Evolutionary conservation across 2,329 filamentous ascomycete genomes (phyloP), one percentile per base, ranked within the genome.

Genomic region (Alternaria sp.): DNA sequence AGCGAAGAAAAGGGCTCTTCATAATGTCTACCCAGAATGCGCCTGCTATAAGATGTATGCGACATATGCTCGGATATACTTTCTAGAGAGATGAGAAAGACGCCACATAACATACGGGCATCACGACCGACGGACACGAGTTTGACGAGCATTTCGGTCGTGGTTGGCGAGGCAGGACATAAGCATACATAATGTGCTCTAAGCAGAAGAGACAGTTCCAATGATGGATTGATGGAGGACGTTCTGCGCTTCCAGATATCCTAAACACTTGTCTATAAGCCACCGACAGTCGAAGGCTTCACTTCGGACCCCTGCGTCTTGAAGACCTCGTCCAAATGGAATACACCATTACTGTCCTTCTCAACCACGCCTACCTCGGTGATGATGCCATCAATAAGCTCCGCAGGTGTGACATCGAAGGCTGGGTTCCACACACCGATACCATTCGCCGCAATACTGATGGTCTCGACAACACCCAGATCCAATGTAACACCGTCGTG

Each of bases 341-440:
- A 98, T 21, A 80, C 83, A 2, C 93, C 94, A 61, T 90, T 85
- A 4, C 82, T 78, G 49, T 87, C 88, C 84, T 95, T 97, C 74
- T 93, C 90, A 4, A 96, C 89, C 8, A 94, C 92, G 0, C 95
- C 95, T 72, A 91, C 89, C 82, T 99, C 96, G 0, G 96, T 99
- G 67, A 98, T 92, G 61, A 99, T 91, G 3, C 92, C 94, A 80
- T 99, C 96, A 68, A 99, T 97, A 57, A 97, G 83, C 66, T 89
- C 88, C 41, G 92, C 89, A 0, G 96, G 95, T 10, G 96, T 99
- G 33, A 99, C 92, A 76, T 99, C 96, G 77, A 99, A 99, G 0
- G 94, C 92, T 30, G 96, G 96, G 78, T 99, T 99, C 94, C 96
- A 99, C 9, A 98, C 94, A 44, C 87, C 84, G 66, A 98, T 94